phyloP scores from a whole-genome alignment of 345 rosid genomes.

The Eutrema japonicum region DNA sequence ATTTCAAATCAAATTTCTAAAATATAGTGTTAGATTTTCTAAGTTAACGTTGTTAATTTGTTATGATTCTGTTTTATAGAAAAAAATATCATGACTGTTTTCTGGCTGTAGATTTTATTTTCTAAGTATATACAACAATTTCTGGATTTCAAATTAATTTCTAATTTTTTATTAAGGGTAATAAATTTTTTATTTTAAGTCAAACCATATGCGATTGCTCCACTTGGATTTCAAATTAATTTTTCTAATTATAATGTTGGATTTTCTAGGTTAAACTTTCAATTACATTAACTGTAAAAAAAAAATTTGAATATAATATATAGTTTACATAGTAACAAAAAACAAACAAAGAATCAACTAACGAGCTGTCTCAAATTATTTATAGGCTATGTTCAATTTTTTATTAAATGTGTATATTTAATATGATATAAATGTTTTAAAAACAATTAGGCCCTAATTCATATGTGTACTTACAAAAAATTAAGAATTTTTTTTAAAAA shows the following conservation, averaged over 20 bases:
- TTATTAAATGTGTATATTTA: too few relatives aligned
- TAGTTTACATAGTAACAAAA: neutral
- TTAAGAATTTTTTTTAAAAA: too few relatives aligned
- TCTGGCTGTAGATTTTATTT: neutral
- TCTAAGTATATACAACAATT: neutral
- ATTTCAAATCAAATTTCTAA: constrained; percentile 3
- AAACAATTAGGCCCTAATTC: too few relatives aligned
- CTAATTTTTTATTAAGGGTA: too few relatives aligned
- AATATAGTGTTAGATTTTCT: neutral
- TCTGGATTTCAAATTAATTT: constrained; percentile 13
- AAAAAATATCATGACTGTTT: neutral
- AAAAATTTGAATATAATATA: neutral
- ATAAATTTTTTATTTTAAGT: too few relatives aligned
- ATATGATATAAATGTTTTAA: too few relatives aligned
- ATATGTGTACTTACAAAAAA: too few relatives aligned
- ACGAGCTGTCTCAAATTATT: neutral
- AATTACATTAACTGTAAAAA: neutral
- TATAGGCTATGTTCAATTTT: too few relatives aligned
- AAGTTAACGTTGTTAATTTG: neutral
- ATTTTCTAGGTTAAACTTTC: neutral
- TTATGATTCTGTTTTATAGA: neutral
- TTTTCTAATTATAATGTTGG: neutral
- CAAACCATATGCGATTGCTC: too few relatives aligned
- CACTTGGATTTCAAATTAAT: constrained; percentile 18
- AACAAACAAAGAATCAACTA: neutral